These are phyloP conservation scores for Ilex asprella DNA, from an alignment of 257 asterid species.

Conservation along the genomic window DNA sequence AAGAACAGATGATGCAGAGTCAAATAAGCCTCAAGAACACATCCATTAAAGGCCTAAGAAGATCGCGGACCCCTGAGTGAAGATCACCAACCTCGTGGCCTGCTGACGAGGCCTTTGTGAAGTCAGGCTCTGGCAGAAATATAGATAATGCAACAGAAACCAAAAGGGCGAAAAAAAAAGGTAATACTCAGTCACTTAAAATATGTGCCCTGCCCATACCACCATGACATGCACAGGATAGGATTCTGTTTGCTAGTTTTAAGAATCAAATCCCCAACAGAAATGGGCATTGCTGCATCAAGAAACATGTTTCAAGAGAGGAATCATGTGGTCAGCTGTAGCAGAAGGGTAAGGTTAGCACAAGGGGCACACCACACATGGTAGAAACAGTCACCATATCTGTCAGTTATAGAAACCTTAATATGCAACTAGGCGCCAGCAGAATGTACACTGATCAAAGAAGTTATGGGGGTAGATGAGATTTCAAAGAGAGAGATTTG, in stretches of 20 bases:
- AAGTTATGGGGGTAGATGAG: too few species aligned
- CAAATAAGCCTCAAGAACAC: too few species aligned
- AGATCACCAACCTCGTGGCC: constrained; percentile 15
- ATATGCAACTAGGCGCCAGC: too few species aligned
- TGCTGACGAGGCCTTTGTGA: constrained; percentile 17
- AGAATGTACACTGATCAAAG: too few species aligned
- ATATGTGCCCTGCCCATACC: constrained; percentile 60
- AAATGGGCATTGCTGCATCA: constrained; percentile 20
- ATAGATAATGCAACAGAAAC: constrained; percentile 25
- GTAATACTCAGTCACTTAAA: constrained; percentile 21
- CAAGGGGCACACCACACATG: not conserved
- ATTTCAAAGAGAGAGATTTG: too few species aligned
- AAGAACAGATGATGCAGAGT: too few species aligned
- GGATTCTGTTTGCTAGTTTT: constrained; percentile 24
- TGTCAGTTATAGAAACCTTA: too few species aligned
- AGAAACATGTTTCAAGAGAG: constrained; percentile 37
- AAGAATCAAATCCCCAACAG: constrained; percentile 22
- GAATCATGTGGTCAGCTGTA: constrained; percentile 32
- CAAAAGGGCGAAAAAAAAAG: not conserved
- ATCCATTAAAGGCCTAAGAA: too few species aligned
- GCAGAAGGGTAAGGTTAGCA: constrained; percentile 18
- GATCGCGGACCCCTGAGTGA: constrained; percentile 15
- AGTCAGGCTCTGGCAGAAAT: constrained; percentile 23
- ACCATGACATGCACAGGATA: constrained; percentile 35
- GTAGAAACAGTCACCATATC: too few species aligned